Evolutionary conservation across 331 rosid species (phyloP).

Genomic region (Acacia pycnantha): DNA sequence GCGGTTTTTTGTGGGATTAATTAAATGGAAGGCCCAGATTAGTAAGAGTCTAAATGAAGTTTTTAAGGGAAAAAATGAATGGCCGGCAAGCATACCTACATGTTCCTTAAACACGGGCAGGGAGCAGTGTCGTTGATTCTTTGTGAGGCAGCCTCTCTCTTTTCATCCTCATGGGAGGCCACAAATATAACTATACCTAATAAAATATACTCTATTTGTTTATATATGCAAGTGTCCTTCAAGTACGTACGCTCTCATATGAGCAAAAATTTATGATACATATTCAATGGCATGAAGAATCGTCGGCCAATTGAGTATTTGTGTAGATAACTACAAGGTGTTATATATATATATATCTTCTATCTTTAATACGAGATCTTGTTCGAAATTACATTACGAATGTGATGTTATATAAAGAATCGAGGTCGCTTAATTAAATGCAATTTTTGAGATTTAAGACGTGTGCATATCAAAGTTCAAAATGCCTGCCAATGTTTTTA

Average conservation of each 20-base stretch:
- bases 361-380: too few relatives aligned
- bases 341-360: too few relatives aligned
- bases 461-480: background rate
- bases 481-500: background rate
- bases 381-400: too few relatives aligned
- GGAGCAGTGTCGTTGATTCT: background rate
- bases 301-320: background rate
- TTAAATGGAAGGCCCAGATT: background rate
- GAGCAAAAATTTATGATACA: too few relatives aligned
- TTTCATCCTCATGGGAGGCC: background rate
- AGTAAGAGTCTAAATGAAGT: background rate
- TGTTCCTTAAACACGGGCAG: background rate
- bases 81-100: background rate
- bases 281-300: background rate
- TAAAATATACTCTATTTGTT: background rate
- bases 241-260: too few relatives aligned
- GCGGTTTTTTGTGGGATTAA: background rate
- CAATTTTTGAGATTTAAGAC: too few relatives aligned
- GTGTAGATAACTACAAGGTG: background rate
- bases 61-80: background rate
- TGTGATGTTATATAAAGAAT: too few relatives aligned
- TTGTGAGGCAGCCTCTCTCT: background rate
- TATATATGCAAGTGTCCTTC: too few relatives aligned
- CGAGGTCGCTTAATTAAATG: too few relatives aligned
- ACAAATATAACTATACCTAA: background rate